Evolutionary conservation across 495 filamentous ascomycete species (phyloP).

Genomic region (Tuber magnatum): DNA sequence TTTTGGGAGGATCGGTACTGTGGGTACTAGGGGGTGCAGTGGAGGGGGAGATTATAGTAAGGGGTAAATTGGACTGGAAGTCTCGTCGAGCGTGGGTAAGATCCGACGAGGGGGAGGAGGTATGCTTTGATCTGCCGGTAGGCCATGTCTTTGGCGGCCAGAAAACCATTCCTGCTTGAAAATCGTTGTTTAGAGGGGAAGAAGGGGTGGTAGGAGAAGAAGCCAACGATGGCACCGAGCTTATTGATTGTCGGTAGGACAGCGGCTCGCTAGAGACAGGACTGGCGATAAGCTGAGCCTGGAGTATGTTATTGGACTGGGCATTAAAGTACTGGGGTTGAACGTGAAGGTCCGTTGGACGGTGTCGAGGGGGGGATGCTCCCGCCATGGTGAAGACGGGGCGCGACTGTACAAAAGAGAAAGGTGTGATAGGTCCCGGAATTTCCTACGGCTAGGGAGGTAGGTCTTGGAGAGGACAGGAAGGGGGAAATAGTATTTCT

Average conservation of each 20-base stretch:
- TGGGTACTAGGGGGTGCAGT: not conserved
- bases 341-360: not conserved
- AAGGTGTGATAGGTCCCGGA: not conserved
- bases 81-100: not conserved
- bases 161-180: not conserved
- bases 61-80: not conserved
- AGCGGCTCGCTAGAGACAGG: not conserved
- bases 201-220: not conserved
- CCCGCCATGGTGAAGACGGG: not conserved
- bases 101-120: not conserved
- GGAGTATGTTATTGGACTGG: not conserved
- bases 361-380: not conserved
- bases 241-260: not conserved
- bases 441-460: not conserved
- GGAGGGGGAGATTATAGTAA: not conserved
- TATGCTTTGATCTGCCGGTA: not conserved
- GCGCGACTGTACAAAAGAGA: not conserved
- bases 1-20: conserved; percentile 6
- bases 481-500: conserved; percentile 1
- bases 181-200: not conserved
- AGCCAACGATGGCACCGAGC: not conserved
- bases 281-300: not conserved
- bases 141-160: not conserved
- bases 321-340: not conserved
- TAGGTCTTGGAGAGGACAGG: not conserved